These are phyloP conservation scores for Neonectria magnoliae DNA, from an alignment of 2,329 filamentous ascomycete genomes.

Conservation along the genomic window DNA sequence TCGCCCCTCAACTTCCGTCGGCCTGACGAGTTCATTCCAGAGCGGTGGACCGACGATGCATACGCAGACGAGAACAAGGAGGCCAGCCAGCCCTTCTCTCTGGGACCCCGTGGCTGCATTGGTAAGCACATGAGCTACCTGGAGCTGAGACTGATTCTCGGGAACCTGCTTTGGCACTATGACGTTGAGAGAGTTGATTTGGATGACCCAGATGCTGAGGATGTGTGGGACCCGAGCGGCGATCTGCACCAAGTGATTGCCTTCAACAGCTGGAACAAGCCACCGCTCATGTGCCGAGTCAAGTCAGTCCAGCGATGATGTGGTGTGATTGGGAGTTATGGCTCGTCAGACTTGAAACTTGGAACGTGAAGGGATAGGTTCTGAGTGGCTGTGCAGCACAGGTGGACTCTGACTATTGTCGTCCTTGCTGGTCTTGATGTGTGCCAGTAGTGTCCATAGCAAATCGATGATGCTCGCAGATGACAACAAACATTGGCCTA, in stretches of 20 bases:
- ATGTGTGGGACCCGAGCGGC: slow-evolving; percentile 40
- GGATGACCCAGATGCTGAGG: slow-evolving; percentile 33
- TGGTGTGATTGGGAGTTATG: neutral
- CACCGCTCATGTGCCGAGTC: slow-evolving; percentile 38
- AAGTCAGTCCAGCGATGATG: slow-evolving; percentile 8
- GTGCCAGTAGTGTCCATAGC: neutral
- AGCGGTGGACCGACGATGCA: slow-evolving; percentile 56
- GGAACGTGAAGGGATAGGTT: neutral
- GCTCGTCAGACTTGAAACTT: neutral
- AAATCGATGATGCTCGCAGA: neutral
- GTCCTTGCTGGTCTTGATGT: neutral
- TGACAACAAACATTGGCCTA: neutral
- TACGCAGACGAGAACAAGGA: slow-evolving; percentile 54
- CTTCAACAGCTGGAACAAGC: slow-evolving; percentile 44
- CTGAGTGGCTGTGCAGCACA: neutral
- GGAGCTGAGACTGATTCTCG: slow-evolving; percentile 61
- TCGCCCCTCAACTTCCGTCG: slow-evolving; percentile 55
- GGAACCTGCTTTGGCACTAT: slow-evolving; percentile 60
- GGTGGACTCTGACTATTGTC: neutral
- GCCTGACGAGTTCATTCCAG: slow-evolving; percentile 56
- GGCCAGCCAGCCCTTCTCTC: slow-evolving; percentile 58
- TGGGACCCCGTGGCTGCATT: slow-evolving; percentile 61
- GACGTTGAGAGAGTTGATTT: slow-evolving; percentile 48
- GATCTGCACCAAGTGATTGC: slow-evolving; percentile 36
- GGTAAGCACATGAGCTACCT: slow-evolving; percentile 61